phyloP scores from a whole-genome alignment of 108 stramenopile genomes.

The Skeletonema tropicum region DNA sequence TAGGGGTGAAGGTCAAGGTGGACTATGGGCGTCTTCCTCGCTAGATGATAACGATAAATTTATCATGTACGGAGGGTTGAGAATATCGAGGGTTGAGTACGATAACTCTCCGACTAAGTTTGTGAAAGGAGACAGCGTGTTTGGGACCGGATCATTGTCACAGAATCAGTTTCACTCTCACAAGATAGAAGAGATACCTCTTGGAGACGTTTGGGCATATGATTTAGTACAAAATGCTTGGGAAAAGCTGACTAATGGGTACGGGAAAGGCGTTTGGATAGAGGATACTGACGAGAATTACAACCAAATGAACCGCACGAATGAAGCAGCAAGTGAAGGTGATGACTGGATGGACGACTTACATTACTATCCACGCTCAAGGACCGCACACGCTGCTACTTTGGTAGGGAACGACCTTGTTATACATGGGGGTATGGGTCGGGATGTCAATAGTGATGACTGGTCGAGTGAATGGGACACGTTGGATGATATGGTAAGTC shows the following conservation, averaged over 20 bases:
- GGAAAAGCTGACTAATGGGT: conserved; percentile 40
- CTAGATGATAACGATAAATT: conserved; percentile 26
- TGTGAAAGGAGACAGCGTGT: conserved; percentile 23
- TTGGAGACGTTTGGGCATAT: conserved; percentile 60
- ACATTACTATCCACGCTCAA: conserved; percentile 27
- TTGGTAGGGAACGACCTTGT: conserved; percentile 51
- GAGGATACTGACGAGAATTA: background rate
- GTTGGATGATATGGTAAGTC: conserved; percentile 39
- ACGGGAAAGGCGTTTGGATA: conserved; percentile 14
- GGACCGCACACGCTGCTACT: conserved; percentile 62
- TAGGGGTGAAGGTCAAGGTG: conserved; percentile 57
- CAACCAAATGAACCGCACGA: background rate
- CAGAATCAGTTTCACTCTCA: conserved; percentile 10
- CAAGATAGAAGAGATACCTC: conserved; percentile 40
- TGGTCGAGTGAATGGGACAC: conserved; percentile 47
- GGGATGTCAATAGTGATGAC: conserved; percentile 23
- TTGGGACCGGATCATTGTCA: conserved; percentile 11
- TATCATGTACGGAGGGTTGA: conserved; percentile 54
- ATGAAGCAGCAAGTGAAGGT: conserved; percentile 18
- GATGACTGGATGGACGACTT: conserved; percentile 32
- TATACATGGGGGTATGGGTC: conserved; percentile 55
- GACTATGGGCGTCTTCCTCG: conserved; percentile 27
- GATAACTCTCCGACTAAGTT: conserved; percentile 31
- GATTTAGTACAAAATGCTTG: conserved; percentile 39
- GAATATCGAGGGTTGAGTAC: conserved; percentile 22